phyloP scores from a whole-genome alignment of 441 rosid genomes.

The Lepidium campestre region DNA sequence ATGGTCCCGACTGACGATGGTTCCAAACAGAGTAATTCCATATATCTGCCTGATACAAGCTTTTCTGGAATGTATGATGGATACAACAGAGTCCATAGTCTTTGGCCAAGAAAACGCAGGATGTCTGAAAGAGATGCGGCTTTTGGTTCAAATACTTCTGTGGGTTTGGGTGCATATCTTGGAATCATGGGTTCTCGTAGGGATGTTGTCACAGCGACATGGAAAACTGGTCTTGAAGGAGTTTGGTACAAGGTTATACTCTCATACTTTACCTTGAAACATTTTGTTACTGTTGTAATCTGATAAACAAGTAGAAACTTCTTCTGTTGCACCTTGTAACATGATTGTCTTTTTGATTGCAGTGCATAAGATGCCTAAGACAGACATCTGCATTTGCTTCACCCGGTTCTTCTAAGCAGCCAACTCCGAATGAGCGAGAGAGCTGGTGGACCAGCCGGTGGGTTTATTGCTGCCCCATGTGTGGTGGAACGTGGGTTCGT shows the following conservation, averaged over 20 bases:
- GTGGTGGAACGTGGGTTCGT: slow-evolving; percentile 98
- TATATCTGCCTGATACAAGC: slow-evolving; percentile 38
- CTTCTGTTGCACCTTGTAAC: background rate
- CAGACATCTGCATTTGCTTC: slow-evolving; percentile 94
- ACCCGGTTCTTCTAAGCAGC: slow-evolving; percentile 43
- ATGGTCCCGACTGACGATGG: slow-evolving; percentile 44
- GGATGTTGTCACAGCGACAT: slow-evolving; percentile 90
- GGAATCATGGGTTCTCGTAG: slow-evolving; percentile 99
- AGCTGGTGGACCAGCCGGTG: slow-evolving; percentile 98
- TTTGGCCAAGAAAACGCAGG: slow-evolving; percentile 98
- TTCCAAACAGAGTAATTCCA: slow-evolving; percentile 35
- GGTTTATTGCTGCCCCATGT: slow-evolving; percentile 98
- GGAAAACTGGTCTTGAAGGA: slow-evolving; percentile 98
- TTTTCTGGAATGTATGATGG: slow-evolving; percentile 45
- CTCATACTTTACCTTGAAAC: background rate
- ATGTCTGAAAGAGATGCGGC: slow-evolving; percentile 99
- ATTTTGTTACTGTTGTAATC: background rate
- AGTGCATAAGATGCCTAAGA: slow-evolving; percentile 97
- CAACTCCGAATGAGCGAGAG: slow-evolving; percentile 67
- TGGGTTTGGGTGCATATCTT: slow-evolving; percentile 92
- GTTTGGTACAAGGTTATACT: slow-evolving; percentile 95
- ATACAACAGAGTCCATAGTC: slow-evolving; percentile 59
- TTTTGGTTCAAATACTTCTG: slow-evolving; percentile 90
- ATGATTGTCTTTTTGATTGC: slow-evolving; percentile 23
- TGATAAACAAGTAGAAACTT: background rate